Evolutionary conservation across 2,329 filamentous ascomycete species (phyloP).

Genomic region (Dothidotthia symphoricarpi): DNA sequence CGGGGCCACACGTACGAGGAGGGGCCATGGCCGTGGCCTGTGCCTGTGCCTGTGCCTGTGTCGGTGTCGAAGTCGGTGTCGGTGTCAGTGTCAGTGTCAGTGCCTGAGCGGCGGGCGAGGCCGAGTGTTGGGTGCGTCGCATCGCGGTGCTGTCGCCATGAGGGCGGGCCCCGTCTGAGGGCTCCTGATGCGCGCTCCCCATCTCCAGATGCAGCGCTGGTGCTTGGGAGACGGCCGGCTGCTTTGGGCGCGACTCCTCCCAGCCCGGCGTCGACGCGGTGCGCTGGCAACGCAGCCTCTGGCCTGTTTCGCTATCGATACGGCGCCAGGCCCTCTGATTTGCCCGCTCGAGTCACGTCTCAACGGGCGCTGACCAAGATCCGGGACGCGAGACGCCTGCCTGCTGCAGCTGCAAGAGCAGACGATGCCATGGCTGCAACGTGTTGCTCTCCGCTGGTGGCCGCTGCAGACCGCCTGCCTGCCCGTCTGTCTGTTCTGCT

Average conservation of each 20-base stretch:
- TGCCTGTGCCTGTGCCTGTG: slow-evolving; percentile 34
- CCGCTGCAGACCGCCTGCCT: background rate
- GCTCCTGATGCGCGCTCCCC: slow-evolving; percentile 16
- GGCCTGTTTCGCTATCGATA: slow-evolving; percentile 12
- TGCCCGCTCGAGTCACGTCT: too few species aligned
- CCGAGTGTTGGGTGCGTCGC: slow-evolving; percentile 36
- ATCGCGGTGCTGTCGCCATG: slow-evolving; percentile 37
- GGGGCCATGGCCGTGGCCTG: slow-evolving; percentile 44
- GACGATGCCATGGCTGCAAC: background rate
- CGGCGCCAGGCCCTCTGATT: slow-evolving; percentile 7
- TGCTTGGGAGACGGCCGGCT: slow-evolving; percentile 17
- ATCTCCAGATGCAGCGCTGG: slow-evolving; percentile 19
- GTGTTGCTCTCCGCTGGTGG: background rate
- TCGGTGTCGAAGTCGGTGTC: slow-evolving; percentile 46
- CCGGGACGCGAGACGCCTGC: background rate
- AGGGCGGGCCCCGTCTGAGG: slow-evolving; percentile 11
- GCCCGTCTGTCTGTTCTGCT: too few species aligned
- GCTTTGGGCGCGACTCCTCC: slow-evolving; percentile 18
- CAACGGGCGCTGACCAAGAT: background rate
- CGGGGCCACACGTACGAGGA: slow-evolving; percentile 55
- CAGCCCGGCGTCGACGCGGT: slow-evolving; percentile 15
- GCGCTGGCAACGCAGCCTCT: slow-evolving; percentile 19
- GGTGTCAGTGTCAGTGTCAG: slow-evolving; percentile 33
- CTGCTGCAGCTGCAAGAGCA: background rate
- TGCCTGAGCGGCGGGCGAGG: slow-evolving; percentile 61